Conservation (phyloP, 352 stramenopile genomes). For the Globisporangium heterothallicum region DNA sequence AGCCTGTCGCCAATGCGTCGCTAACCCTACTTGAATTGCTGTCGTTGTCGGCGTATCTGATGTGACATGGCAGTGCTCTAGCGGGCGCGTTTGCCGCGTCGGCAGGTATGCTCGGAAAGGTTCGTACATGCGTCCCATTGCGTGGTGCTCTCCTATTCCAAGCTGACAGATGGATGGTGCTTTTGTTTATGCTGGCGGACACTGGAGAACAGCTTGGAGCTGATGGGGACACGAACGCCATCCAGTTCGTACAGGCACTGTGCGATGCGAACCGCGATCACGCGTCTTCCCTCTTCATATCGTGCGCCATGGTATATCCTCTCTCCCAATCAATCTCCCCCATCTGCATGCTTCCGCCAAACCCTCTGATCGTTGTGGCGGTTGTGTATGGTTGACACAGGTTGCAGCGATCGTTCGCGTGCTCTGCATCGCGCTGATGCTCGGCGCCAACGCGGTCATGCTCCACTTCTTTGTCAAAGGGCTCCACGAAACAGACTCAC, state of each 20-base stretch:
- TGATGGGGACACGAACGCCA: constrained; percentile 22
- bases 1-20: no score
- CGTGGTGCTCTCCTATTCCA: background rate
- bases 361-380: background rate
- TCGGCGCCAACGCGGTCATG: constrained; percentile 70
- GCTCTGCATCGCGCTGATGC: constrained; percentile 61
- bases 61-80: constrained; percentile 32
- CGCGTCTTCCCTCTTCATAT: constrained; percentile 2
- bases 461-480: constrained; percentile 78
- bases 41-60: no score
- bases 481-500: constrained; percentile 79
- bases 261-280: constrained; percentile 8
- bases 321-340: background rate
- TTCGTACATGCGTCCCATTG: constrained; percentile 1
- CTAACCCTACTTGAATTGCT: no score
- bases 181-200: background rate
- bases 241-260: constrained; percentile 13
- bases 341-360: background rate
- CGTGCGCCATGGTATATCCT: constrained; percentile 6
- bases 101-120: constrained; percentile 56
- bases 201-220: constrained; percentile 8
- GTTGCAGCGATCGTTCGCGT: constrained; percentile 31
- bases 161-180: background rate
- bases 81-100: constrained; percentile 50
- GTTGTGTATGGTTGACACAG: constrained; percentile 5